Percentiles rank a stretch among this genome's conserved stretches.
These are phyloP conservation scores for Cymbomonas tetramitiformis DNA, from an alignment of 139 green algal genomes.

Conservation along the genomic window DNA sequence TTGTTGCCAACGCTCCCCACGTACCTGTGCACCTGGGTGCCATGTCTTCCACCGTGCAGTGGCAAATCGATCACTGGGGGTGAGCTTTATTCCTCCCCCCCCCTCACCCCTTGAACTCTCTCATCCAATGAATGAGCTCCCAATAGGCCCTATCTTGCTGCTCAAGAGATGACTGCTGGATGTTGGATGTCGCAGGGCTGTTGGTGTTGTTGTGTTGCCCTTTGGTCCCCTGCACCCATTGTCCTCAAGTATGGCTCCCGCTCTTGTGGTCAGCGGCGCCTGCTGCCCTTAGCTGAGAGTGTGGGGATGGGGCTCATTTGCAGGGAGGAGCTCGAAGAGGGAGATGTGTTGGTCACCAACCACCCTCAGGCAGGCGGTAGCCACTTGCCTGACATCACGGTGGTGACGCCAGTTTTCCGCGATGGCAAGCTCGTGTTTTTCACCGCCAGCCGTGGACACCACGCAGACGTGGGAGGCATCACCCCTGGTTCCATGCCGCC, in stretches of 20 bases:
- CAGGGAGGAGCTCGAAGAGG: conserved; percentile 36
- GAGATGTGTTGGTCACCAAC: conserved; percentile 86
- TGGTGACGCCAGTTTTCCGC: conserved; percentile 78
- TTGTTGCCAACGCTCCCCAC: conserved; percentile 95
- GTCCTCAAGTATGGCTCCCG: too few relatives aligned
- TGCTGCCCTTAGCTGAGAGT: too few relatives aligned
- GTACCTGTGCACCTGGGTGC: conserved; percentile 90
- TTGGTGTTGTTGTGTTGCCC: too few relatives aligned
- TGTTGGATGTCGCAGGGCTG: too few relatives aligned
- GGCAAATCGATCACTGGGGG: conserved; percentile 53
- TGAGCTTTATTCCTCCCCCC: conserved; percentile 16
- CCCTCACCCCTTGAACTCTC: too few relatives aligned
- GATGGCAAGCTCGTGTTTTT: conserved; percentile 73
- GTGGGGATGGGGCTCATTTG: conserved; percentile 1
- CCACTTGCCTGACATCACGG: conserved; percentile 95
- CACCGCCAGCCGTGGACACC: conserved; percentile 71
- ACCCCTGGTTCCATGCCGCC: conserved; percentile 86
- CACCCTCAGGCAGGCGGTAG: conserved; percentile 79
- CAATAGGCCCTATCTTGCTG: too few relatives aligned
- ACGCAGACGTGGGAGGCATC: conserved; percentile 80
- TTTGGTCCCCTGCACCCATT: too few relatives aligned
- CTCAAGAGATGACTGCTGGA: too few relatives aligned
- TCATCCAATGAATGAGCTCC: too few relatives aligned
- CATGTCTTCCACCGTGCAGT: conserved; percentile 81
- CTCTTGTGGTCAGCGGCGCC: too few relatives aligned